phyloP scores from a whole-genome alignment of 2,329 filamentous ascomycete species.

The Fusarium haematococcum region DNA sequence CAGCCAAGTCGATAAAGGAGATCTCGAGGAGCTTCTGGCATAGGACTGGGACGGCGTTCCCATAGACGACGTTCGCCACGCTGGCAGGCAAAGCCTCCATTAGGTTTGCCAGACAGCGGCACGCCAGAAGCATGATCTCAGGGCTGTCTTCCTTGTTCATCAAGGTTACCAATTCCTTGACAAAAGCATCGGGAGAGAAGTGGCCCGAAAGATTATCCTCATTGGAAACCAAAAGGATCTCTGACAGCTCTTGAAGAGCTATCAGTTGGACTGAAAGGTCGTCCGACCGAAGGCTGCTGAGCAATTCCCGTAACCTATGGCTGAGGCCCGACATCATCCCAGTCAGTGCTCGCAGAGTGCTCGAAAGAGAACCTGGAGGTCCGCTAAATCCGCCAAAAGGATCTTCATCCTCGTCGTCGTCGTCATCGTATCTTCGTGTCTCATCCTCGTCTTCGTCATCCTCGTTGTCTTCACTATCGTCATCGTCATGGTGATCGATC shows the following conservation, averaged over 20 bases:
- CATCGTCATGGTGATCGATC: slow-evolving; percentile 50
- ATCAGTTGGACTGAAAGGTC: slow-evolving; percentile 92
- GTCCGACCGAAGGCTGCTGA: slow-evolving; percentile 81
- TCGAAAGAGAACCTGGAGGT: slow-evolving; percentile 73
- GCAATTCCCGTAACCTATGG: slow-evolving; percentile 80
- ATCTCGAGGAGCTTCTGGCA: slow-evolving; percentile 97
- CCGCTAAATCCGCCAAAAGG: slow-evolving; percentile 76
- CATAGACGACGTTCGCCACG: slow-evolving; percentile 95
- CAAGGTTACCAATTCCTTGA: slow-evolving; percentile 90
- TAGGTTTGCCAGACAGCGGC: slow-evolving; percentile 93
- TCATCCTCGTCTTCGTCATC: slow-evolving; percentile 49
- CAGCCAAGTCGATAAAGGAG: slow-evolving; percentile 95
- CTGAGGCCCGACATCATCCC: slow-evolving; percentile 93
- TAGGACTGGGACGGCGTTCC: slow-evolving; percentile 92
- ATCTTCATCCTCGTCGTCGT: slow-evolving; percentile 73
- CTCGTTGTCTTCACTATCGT: slow-evolving; percentile 51
- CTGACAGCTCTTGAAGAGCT: slow-evolving; percentile 91
- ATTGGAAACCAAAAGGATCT: slow-evolving; percentile 92
- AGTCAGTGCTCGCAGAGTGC: slow-evolving; percentile 85
- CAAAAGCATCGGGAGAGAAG: slow-evolving; percentile 93
- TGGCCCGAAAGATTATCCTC: slow-evolving; percentile 96
- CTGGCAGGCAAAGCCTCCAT: slow-evolving; percentile 97
- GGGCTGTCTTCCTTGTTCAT: slow-evolving; percentile 98
- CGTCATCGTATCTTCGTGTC: slow-evolving; percentile 63
- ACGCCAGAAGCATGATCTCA: slow-evolving; percentile 97